A percentile compares a stretch with the other conserved stretches of the same genome.
Conservation (phyloP, 441 rosid species). For the Euphorbia schlechtendalii region DNA sequence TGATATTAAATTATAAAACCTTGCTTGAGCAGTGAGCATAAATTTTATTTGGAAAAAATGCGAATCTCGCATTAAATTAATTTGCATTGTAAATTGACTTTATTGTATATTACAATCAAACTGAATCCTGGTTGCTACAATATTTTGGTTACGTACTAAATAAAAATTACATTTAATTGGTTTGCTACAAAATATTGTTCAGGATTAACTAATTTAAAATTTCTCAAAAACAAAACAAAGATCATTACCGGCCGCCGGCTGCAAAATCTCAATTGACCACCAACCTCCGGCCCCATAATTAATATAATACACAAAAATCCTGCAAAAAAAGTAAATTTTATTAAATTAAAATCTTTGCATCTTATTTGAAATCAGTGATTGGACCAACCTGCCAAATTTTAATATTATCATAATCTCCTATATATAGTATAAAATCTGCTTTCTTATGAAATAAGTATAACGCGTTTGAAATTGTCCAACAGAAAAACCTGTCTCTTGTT, state of each 20-base stretch:
- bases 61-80: not conserved
- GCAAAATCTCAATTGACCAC: not conserved
- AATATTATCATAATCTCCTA: not conserved
- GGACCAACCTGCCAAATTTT: not conserved
- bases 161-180: too few relatives aligned
- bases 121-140: not conserved
- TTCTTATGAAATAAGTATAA: not conserved
- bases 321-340: not conserved
- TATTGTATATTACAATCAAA: not conserved
- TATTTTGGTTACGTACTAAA: not conserved
- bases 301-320: not conserved
- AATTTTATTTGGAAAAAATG: not conserved
- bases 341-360: not conserved
- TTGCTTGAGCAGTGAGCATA: not conserved
- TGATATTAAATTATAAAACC: too few relatives aligned
- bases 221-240: not conserved
- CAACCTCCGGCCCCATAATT: not conserved
- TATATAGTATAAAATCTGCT: not conserved
- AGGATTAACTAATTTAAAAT: not conserved
- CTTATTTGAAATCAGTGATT: not conserved
- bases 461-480: conserved; percentile 29
- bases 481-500: conserved; percentile 24
- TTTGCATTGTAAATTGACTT: not conserved
- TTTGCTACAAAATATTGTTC: too few relatives aligned
- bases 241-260: conserved; percentile 3